Conservation (phyloP, 305 asterid species). For the Rubia peregrina region DNA sequence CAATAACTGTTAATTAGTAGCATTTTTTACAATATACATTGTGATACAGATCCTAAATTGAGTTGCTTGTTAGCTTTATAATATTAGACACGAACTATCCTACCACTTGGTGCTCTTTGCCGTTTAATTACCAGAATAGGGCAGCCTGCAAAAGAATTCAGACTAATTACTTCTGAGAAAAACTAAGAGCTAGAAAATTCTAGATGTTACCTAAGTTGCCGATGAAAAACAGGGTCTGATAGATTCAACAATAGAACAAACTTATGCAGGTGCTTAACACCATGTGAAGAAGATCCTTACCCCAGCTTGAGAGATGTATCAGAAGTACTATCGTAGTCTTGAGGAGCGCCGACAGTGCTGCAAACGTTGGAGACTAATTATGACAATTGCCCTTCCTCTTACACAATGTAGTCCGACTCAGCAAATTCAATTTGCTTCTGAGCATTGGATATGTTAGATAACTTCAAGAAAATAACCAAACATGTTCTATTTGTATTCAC, state of each 20-base stretch:
- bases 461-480: slow-evolving; percentile 27
- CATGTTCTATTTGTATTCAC: neutral
- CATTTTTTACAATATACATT: no score
- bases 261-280: neutral
- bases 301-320: slow-evolving; percentile 68
- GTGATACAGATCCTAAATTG: no score
- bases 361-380: slow-evolving; percentile 50
- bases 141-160: no score
- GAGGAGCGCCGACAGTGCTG: slow-evolving; percentile 47
- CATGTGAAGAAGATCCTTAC: slow-evolving; percentile 32
- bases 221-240: neutral
- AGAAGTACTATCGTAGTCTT: slow-evolving; percentile 41
- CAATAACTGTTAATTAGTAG: no score
- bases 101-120: no score
- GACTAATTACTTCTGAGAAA: no score
- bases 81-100: no score
- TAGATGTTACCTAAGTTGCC: no score
- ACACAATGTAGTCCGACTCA: slow-evolving; percentile 33
- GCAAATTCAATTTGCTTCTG: slow-evolving; percentile 18
- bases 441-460: slow-evolving; percentile 33
- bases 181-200: no score
- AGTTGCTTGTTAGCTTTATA: no score
- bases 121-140: no score
- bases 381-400: slow-evolving; percentile 66
- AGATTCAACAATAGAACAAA: neutral